Conservation (phyloP, 2,329 filamentous ascomycete species). For the Diaporthe ilicicola region DNA sequence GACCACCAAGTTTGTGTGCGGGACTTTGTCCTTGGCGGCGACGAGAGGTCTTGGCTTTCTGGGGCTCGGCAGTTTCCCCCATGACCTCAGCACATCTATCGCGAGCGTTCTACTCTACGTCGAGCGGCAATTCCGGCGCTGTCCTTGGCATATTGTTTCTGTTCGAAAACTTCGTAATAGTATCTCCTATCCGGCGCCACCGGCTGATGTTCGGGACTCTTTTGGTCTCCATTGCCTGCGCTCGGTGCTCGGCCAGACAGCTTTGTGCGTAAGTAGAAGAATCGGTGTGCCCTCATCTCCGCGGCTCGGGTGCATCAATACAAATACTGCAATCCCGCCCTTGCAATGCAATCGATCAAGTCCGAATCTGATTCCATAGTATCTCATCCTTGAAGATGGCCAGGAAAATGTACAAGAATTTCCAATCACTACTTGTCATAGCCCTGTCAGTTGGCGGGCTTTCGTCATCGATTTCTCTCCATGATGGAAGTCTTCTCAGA, state of each 20-base stretch:
- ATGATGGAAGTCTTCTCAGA: not conserved
- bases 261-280: not conserved
- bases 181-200: not conserved
- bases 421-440: not conserved
- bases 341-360: not conserved
- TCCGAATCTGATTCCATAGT: not conserved
- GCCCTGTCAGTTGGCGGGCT: not conserved
- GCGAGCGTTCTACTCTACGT: not conserved
- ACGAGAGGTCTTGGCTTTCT: not conserved
- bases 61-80: not conserved
- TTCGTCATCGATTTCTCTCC: not conserved
- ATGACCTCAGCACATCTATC: not conserved
- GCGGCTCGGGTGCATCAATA: not conserved
- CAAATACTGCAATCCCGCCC: not conserved
- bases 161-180: constrained; percentile 3
- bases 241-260: not conserved
- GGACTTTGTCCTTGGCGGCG: not conserved
- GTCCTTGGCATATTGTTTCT: not conserved
- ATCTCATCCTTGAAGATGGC: not conserved
- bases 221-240: not conserved
- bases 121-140: not conserved
- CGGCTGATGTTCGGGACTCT: not conserved
- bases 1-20: not conserved
- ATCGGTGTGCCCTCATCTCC: not conserved
- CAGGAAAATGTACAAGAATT: not conserved